These are phyloP conservation scores for Oryza brachyantha DNA, from an alignment of 176 grass and related monocot genomes.

Conservation along the genomic window DNA sequence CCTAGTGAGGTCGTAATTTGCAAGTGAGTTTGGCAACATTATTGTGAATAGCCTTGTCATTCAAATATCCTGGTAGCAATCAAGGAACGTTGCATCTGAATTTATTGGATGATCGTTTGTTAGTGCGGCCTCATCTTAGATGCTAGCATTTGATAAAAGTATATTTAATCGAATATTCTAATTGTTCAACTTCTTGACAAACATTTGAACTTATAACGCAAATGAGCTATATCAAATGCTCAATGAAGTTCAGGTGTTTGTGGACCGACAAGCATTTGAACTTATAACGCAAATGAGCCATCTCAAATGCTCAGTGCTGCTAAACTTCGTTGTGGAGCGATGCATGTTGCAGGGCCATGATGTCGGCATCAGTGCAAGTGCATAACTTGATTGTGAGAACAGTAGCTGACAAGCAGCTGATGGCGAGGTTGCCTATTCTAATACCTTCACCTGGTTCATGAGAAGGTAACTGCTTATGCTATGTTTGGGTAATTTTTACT, in stretches of 20 bases:
- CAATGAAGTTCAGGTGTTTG: neutral
- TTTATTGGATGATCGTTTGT: neutral
- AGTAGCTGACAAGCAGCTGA: neutral
- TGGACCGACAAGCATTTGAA: neutral
- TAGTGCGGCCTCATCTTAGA: neutral
- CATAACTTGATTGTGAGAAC: neutral
- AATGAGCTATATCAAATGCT: no score
- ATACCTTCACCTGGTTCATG: no score
- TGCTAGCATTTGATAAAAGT: neutral
- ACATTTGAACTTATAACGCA: no score
- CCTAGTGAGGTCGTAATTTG: neutral
- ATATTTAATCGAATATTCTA: neutral
- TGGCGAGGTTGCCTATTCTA: neutral
- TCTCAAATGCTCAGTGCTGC: neutral
- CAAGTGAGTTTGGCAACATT: neutral
- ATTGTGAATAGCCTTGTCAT: slow-evolving; percentile 24
- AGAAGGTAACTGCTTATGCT: neutral
- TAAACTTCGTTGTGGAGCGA: neutral
- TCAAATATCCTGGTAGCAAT: slow-evolving; percentile 2
- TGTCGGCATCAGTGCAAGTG: neutral
- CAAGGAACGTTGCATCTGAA: neutral
- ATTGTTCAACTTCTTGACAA: neutral
- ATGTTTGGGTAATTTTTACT: no score
- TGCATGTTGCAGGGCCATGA: neutral
- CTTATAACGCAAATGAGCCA: neutral